Conservation (phyloP, 148 eudicot species). For the Vaccinium corymbosum region DNA sequence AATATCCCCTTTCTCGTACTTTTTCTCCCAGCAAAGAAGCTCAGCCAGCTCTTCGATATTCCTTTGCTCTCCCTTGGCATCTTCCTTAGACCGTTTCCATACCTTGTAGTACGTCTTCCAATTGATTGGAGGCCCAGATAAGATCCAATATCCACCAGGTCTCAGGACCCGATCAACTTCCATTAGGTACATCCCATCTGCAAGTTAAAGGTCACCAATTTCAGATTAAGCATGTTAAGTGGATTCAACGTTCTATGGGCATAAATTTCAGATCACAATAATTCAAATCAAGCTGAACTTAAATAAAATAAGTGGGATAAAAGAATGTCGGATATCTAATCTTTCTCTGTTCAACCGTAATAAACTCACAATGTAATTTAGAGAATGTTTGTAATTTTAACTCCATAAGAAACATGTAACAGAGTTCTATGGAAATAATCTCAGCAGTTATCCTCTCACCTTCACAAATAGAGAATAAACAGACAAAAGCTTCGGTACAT, state of each 20-base stretch:
- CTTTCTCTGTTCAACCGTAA: background rate
- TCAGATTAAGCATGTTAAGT: background rate
- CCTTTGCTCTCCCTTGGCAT: slow-evolving; percentile 27
- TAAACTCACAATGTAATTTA: background rate
- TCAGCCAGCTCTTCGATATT: slow-evolving; percentile 31
- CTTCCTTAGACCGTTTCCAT: slow-evolving; percentile 32
- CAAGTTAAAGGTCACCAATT: background rate
- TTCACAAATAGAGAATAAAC: background rate
- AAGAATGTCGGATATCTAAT: background rate
- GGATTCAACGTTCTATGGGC: background rate
- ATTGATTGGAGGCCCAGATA: slow-evolving; percentile 37
- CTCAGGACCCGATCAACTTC: slow-evolving; percentile 33
- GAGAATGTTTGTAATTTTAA: background rate
- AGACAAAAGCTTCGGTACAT: background rate
- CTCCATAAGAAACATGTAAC: background rate
- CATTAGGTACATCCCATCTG: slow-evolving; percentile 27
- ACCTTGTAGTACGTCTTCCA: slow-evolving; percentile 24
- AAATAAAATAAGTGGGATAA: background rate
- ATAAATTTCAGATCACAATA: background rate
- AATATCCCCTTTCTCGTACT: slow-evolving; percentile 28
- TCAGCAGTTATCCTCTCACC: background rate
- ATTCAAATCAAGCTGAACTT: background rate
- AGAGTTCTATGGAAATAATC: background rate
- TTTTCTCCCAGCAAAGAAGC: slow-evolving; percentile 38
- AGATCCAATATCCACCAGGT: slow-evolving; percentile 34